Base-by-base conservation (phyloP, 495 filamentous ascomycete genomes). In the Cercophora sp. region DNA sequence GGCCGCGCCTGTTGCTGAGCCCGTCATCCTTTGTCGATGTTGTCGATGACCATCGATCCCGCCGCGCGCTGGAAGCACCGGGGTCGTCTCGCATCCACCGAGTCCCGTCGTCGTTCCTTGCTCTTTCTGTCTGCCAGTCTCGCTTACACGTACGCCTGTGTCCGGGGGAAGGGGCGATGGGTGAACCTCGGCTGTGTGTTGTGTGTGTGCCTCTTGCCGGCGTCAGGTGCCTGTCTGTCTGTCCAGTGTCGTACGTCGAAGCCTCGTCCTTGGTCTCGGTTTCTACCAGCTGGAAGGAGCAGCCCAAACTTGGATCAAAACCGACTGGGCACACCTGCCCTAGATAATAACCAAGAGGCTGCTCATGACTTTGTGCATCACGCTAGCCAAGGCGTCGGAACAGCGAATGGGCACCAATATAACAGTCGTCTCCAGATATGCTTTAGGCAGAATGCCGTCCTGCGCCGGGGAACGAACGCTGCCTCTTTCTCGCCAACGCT, bases 31-130 rank as follows among this genome's bases (percentile, higher is more conserved):
- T 36, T 32, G 29, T 32, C n/a, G n/a, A n/a, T n/a, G n/a, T n/a
- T 46, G 55, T 47, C 23, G 29, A 34, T 54, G 54, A 63, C 55
- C 64, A 63, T 65, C 43, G 62, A 63, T 26, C 42, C 63, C 34
- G 32, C 51, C 39, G 47, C 27, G 39, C 2, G 16, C 23, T 20
- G 18, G 36, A 22, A 24, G 20, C 19, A 25, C 16, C 19, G 40
- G 5, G 40, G 40, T 36, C 31, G 46, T 32, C 22, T 32, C 46
- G 29, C 46, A 48, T 48, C 31, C n/a, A n/a, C n/a, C n/a, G n/a
- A n/a, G n/a, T n/a, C n/a, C n/a, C n/a, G n/a, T n/a, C n/a, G n/a
- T n/a, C n/a, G n/a, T n/a, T n/a, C n/a, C n/a, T n/a, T n/a, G n/a
- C n/a, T n/a, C n/a, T n/a, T n/a, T n/a, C n/a, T n/a, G n/a, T n/a